Evolutionary conservation across 1,139 yeast genomes (phyloP).

Genomic region (Scheffersomyces segobiensis): DNA sequence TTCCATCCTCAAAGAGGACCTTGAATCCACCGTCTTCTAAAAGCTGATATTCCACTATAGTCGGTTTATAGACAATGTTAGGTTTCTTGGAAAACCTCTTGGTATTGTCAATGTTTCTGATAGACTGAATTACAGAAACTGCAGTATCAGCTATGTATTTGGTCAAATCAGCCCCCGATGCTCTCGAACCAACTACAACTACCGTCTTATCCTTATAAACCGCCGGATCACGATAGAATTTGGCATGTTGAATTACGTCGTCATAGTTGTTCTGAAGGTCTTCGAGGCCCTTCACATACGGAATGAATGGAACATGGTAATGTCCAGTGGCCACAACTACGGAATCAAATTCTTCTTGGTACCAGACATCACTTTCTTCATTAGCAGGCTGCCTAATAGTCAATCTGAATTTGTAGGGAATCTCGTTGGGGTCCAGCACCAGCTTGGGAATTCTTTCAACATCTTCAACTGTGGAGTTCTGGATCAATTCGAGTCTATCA

Average conservation of each 20-base stretch:
- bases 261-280: constrained; percentile 30
- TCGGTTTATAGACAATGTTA: constrained; percentile 25
- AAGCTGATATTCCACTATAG: constrained; percentile 20
- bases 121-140: constrained; percentile 28
- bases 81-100: constrained; percentile 15
- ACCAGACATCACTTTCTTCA: constrained; percentile 30
- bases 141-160: constrained; percentile 25
- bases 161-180: constrained; percentile 46
- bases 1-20: constrained; percentile 31
- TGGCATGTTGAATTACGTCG: constrained; percentile 38
- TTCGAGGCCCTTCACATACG: constrained; percentile 41
- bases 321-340: constrained; percentile 57
- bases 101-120: constrained; percentile 19
- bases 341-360: constrained; percentile 45
- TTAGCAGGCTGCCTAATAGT: constrained; percentile 29
- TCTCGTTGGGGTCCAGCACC: constrained; percentile 7
- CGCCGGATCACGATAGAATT: constrained; percentile 32
- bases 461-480: constrained; percentile 39
- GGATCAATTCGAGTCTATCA: constrained; percentile 22
- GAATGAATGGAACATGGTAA: constrained; percentile 52
- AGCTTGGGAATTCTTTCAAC: constrained; percentile 24
- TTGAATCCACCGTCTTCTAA: constrained; percentile 18
- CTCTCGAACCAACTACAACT: constrained; percentile 44
- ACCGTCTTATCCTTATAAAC: constrained; percentile 31
- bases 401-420: constrained; percentile 28